phyloP scores from a whole-genome alignment of 177 flowering plant species.

The Vitis hybrid region DNA sequence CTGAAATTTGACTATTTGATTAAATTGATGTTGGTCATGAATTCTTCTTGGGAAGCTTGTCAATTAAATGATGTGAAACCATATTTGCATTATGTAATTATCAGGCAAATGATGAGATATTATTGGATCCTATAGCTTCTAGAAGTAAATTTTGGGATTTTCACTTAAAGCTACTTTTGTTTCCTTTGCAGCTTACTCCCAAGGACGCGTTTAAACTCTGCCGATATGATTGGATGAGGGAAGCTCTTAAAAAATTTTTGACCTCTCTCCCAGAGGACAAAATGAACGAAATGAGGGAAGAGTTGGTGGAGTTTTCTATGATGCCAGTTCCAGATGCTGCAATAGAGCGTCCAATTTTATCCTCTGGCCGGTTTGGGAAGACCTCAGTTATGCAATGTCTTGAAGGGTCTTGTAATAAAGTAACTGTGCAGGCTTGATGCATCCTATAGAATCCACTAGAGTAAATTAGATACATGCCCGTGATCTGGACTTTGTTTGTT shows the following conservation, averaged over 20 bases:
- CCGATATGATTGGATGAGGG: slow-evolving; percentile 58
- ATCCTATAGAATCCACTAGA: too few species aligned
- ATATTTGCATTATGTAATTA: too few species aligned
- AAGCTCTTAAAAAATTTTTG: slow-evolving; percentile 8
- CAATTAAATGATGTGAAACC: too few species aligned
- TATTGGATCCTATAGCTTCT: neutral
- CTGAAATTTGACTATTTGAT: too few species aligned
- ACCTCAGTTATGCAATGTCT: neutral
- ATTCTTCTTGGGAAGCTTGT: too few species aligned
- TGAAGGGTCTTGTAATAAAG: too few species aligned
- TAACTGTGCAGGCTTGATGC: too few species aligned
- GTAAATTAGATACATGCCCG: too few species aligned
- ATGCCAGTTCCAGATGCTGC: neutral
- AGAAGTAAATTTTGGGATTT: neutral
- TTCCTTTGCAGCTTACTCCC: slow-evolving; percentile 26
- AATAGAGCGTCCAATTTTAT: slow-evolving; percentile 1
- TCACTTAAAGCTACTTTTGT: neutral
- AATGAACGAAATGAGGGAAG: neutral
- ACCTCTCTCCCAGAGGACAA: neutral
- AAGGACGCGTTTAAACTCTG: slow-evolving; percentile 44
- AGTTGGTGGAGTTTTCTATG: slow-evolving; percentile 4
- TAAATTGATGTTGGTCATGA: too few species aligned
- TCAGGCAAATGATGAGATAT: too few species aligned
- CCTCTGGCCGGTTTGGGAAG: slow-evolving; percentile 9
- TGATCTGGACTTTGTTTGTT: too few species aligned